These are phyloP conservation scores for Hymenotorrendiella dingleyae DNA, from an alignment of 2,329 filamentous ascomycete species.

Conservation along the genomic window DNA sequence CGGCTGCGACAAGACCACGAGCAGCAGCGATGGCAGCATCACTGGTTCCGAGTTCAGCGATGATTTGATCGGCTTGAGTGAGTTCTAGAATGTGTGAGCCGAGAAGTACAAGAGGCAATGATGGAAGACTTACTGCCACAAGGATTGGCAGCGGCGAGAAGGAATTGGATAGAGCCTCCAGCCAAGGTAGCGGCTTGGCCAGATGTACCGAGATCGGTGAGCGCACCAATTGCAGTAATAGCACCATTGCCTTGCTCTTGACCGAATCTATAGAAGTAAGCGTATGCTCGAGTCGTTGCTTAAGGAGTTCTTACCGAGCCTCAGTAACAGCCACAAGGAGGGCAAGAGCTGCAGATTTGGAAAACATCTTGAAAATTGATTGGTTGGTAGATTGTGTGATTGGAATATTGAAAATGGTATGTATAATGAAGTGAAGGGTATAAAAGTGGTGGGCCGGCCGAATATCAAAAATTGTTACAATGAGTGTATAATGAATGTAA, in stretches of 20 bases:
- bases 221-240: constrained; percentile 46
- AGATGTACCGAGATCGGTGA: constrained; percentile 48
- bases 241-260: constrained; percentile 51
- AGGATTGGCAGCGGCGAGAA: constrained; percentile 59
- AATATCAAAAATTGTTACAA: constrained; percentile 12
- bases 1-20: constrained; percentile 56
- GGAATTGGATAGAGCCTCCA: constrained; percentile 53
- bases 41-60: constrained; percentile 53
- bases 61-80: constrained; percentile 57
- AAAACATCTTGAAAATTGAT: constrained; percentile 7
- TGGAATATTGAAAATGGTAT: constrained; percentile 6
- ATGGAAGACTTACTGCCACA: constrained; percentile 49
- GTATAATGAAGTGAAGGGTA: constrained; percentile 12
- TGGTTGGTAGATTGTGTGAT: constrained; percentile 1
- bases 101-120: too few relatives aligned
- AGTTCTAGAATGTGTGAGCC: constrained; percentile 39
- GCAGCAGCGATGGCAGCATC: constrained; percentile 56
- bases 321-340: constrained; percentile 19
- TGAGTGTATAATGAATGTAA: constrained; percentile 23
- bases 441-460: constrained; percentile 24
- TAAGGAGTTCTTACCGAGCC: constrained; percentile 23
- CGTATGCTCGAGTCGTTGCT: neutral
- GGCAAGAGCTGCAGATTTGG: constrained; percentile 4
- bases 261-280: constrained; percentile 42
- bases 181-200: constrained; percentile 59